phyloP scores from a whole-genome alignment of 1,139 yeast species.

The Taphrina communis region DNA sequence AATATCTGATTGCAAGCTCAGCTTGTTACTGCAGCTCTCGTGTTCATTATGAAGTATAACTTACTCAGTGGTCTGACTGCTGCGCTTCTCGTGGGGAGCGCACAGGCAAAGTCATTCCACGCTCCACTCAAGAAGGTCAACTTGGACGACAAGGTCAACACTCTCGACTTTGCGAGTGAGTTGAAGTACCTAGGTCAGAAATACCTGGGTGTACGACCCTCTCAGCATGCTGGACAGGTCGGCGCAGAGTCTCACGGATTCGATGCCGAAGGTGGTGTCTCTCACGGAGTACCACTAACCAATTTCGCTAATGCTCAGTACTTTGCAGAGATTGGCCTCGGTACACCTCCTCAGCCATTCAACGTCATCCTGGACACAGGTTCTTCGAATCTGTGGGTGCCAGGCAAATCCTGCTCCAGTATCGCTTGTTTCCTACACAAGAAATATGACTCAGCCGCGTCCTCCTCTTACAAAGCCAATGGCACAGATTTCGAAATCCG shows the following conservation, averaged over 20 bases:
- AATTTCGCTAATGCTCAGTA: slow-evolving; percentile 83
- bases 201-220: slow-evolving; percentile 58
- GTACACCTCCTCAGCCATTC: slow-evolving; percentile 91
- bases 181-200: slow-evolving; percentile 73
- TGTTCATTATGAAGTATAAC: slow-evolving; percentile 22
- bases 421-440: slow-evolving; percentile 93
- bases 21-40: neutral
- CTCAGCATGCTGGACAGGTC: slow-evolving; percentile 52
- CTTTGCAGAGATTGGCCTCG: slow-evolving; percentile 83
- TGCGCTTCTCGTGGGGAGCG: slow-evolving; percentile 27
- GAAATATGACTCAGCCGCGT: slow-evolving; percentile 81
- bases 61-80: slow-evolving; percentile 32
- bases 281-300: slow-evolving; percentile 78
- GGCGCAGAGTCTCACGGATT: slow-evolving; percentile 55
- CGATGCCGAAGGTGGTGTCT: slow-evolving; percentile 51
- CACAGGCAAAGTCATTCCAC: slow-evolving; percentile 31
- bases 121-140: slow-evolving; percentile 37
- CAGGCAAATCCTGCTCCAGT: slow-evolving; percentile 83
- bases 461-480: slow-evolving; percentile 80
- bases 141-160: slow-evolving; percentile 29
- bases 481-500: slow-evolving; percentile 83
- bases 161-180: slow-evolving; percentile 64
- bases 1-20: slow-evolving; percentile 1
- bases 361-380: slow-evolving; percentile 91
- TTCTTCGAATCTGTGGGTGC: slow-evolving; percentile 96